Base-by-base conservation (phyloP, 129 eudicot species). In the Glebionis coronaria region DNA sequence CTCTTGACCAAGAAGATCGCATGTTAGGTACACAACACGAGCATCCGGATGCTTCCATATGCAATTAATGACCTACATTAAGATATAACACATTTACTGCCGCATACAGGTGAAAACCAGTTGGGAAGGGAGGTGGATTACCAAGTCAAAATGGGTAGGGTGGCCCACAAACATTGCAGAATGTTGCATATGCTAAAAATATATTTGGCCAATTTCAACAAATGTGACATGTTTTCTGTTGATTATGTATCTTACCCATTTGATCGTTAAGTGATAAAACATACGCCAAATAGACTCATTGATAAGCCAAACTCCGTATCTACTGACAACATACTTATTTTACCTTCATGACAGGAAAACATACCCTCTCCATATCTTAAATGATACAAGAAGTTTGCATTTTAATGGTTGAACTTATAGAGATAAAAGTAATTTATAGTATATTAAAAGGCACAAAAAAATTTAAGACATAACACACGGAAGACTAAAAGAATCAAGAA, bases 21-120 rank as follows among this genome's bases (percentile, higher is more conserved):
- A 91, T n/a, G 95, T 77, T 73, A 91, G 72, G 70, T 91, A 91
- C 61, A 91, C 95, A 10, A 56, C 78, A 13, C 75, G 76, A 31
- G 90, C 90, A 56, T 78, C 76, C 0, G 97, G 97, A 76, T 87
- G 88, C 76, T 87, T 84, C 97, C 97, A 91, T 76, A 91, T 83
- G 67, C 97, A 91, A 77, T 91, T 83, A 44, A 76, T 83, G 56
- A 87, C 83, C 97, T 87, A 85, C 18, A 78, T 71, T 46, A 52
- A 64, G 13, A 40, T 28, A 46, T 50, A 61, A 6, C n/a, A n/a
- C 10, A 5, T 3, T 66, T 56, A 66, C 15, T 3, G 44, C 61
- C 62, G 16, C 9, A 25, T 11, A 5, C 11, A 27, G 49, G 27
- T 28, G 31, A 31, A 2, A 67, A 52, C 35, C 49, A 3, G 47